Base-by-base conservation (phyloP, 352 stramenopile genomes). In the Globisporangium cederbergense region DNA sequence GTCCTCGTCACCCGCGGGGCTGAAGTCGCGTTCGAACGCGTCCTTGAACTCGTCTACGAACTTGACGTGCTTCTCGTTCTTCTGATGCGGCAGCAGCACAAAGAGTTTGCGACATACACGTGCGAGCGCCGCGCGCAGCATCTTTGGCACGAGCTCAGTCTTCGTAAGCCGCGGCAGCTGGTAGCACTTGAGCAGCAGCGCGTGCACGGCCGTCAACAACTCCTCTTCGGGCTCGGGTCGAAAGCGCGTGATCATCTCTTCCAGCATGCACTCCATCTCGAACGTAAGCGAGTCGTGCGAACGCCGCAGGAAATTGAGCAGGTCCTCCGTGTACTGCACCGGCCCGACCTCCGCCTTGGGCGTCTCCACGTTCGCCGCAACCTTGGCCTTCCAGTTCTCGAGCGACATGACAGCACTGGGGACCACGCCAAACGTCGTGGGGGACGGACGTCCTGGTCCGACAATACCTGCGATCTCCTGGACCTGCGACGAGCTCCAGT, bases 231-330 rank as follows among this genome's bases (percentile, higher is more conserved):
- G 97, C 58, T 97, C 97, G 16, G 95, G 96, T 1, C 97, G 90
- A 68, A 99, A 99, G 46, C 96, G 94, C 5, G 98, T 96, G 71
- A 99, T 99, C 68, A 99, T 89, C 69, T 99, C 97, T 78, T 99
- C 97, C 36, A 99, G 76, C 74, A 99, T 98, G 36, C 90, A 95
- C 80, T 99, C 97, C 79, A 99, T 97, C 70, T 98, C 93, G 69
- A 96, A 96, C 52, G 84, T 96, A 49, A 97, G 76, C 25, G 86
- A 82, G 62, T 94, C 83, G 67, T 91, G 90, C 62, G 85, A 89
- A 72, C 93, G 89, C 77, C 76, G 98, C 25, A 99, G 75, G 60
- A 96, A 97, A 46, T 96, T 98, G 72, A 99, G 97, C 40, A 99
- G 65, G 42, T 97, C 91, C 36, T 97, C 91, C 3, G 90, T 95